A percentile compares a stretch with the other conserved stretches of the same genome.
These are phyloP conservation scores for Phytophthora sansomeana DNA, from an alignment of 352 stramenopile genomes.

Conservation along the genomic window DNA sequence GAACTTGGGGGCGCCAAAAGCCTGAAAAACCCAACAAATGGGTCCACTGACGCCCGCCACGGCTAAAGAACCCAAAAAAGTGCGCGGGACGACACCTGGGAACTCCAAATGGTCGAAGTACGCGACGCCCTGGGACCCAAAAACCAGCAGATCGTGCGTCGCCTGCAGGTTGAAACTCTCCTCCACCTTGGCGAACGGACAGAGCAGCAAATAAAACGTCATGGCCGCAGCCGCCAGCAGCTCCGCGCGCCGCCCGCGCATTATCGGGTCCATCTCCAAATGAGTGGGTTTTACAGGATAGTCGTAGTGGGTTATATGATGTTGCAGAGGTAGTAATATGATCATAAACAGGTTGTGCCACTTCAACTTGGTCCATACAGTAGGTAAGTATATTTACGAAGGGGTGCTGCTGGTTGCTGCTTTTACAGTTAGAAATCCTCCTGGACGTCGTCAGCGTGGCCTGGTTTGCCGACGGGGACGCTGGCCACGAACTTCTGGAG, in stretches of 20 bases:
- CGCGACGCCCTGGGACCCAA: conserved; percentile 52
- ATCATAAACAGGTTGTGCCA: neutral
- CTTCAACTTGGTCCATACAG: conserved; percentile 2
- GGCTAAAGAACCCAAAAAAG: conserved; percentile 93
- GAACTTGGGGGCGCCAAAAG: conserved; percentile 49
- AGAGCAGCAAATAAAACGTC: conserved; percentile 59
- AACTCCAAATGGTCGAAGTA: conserved; percentile 98
- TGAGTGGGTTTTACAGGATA: too few relatives aligned
- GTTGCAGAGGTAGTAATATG: too few relatives aligned
- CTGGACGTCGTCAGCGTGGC: conserved; percentile 16
- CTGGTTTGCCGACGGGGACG: conserved; percentile 34
- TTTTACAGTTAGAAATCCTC: conserved; percentile 6
- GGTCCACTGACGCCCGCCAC: conserved; percentile 62
- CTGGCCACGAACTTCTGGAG: conserved; percentile 76
- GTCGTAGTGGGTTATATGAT: too few relatives aligned
- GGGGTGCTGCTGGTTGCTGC: neutral
- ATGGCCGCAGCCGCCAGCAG: conserved; percentile 49
- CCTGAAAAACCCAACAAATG: conserved; percentile 40
- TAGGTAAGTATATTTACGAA: conserved; percentile 1
- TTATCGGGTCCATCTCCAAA: neutral
- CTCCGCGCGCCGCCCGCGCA: conserved; percentile 43
- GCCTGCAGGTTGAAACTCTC: conserved; percentile 99
- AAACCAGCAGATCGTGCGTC: conserved; percentile 95
- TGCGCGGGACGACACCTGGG: conserved; percentile 98
- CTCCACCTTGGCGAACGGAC: conserved; percentile 93